phyloP scores from a whole-genome alignment of 371 early-diverging fungal species.

The Paramicrosporidium saccamoebae region DNA sequence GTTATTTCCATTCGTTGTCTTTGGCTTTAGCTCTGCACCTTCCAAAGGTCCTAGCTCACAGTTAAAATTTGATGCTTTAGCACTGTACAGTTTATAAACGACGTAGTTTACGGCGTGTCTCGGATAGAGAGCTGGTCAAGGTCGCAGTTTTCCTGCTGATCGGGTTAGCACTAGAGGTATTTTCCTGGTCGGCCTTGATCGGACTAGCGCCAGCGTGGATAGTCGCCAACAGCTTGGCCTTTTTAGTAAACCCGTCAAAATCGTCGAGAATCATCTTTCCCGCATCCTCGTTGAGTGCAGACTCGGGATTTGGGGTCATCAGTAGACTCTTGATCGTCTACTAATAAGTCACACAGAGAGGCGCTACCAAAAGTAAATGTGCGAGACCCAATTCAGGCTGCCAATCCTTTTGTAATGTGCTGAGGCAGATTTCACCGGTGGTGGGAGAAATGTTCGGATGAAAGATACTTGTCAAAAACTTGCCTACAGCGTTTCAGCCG shows the following conservation, averaged over 20 bases:
- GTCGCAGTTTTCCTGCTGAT: no score
- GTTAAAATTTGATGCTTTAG: no score
- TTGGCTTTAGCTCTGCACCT: no score
- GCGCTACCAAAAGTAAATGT: constrained; percentile 34
- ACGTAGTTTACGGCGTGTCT: no score
- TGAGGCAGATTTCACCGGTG: constrained; percentile 62
- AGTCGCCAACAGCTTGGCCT: constrained; percentile 28
- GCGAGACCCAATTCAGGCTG: constrained; percentile 32
- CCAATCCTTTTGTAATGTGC: constrained; percentile 73
- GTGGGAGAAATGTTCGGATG: constrained; percentile 69
- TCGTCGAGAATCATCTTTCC: constrained; percentile 47
- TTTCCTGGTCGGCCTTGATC: no score
- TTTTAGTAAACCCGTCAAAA: constrained; percentile 38
- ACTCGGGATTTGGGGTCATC: constrained; percentile 71
- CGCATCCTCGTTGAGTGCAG: constrained; percentile 70
- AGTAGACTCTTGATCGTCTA: constrained; percentile 58
- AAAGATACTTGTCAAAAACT: constrained; percentile 55
- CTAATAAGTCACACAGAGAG: neutral
- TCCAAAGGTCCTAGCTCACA: no score
- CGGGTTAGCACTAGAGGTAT: no score
- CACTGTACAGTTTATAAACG: no score
- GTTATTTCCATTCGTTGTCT: no score
- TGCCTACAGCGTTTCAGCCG: no score
- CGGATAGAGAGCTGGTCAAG: no score
- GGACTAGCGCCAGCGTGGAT: constrained; percentile 50